Evolutionary conservation across 2,329 filamentous ascomycete genomes (phyloP), one percentile per base, ranked within the genome.

Genomic region (Harringtonia lauricola): DNA sequence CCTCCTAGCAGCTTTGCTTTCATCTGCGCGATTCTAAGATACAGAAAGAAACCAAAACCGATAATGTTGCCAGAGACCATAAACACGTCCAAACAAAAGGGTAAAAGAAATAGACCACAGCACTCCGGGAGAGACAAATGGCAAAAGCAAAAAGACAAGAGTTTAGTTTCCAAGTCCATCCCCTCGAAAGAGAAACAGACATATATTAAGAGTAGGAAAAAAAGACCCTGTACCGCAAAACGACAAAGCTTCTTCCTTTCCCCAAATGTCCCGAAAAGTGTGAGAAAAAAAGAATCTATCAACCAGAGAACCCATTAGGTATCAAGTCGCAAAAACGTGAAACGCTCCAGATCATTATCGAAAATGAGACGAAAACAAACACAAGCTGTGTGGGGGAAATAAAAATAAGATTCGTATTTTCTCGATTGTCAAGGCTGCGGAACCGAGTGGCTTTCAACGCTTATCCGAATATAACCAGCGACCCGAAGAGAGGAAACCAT

Each of bases 31-130:
- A n/a, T n/a, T n/a, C 24, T 26, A 26, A 26, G 24, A 26, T 26
- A 37, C n/a, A 37, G 19, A n/a, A n/a, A n/a, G 22, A 41, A 15
- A 33, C 14, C 8, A 7, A 17, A 33, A 17, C 28, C 19, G 43
- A 44, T 15, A 37, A 42, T 36, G 57, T 58, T 47, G 56, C 55
- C 51, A 53, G 55, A 61, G 51, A 54, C 59, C 59, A 64, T 64
- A 63, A 65, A 64, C 59, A 56, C 59, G 55, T 44, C 60, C 57
- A 47, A n/a, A 48, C 58, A 39, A 49, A 31, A 35, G 38, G 4
- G 31, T 12, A 38, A 14, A 19, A 43, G 10, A 28, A 28, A 18
- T 15, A 18, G 14, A 38, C 36, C 36, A 38, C 36, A 28, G 14
- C 28, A 19, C 9, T n/a, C 5, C 22, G 19, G 19, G 29, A 17